Evolutionary conservation across 345 rosid species (phyloP).

Genomic region (Pistacia integerrima): DNA sequence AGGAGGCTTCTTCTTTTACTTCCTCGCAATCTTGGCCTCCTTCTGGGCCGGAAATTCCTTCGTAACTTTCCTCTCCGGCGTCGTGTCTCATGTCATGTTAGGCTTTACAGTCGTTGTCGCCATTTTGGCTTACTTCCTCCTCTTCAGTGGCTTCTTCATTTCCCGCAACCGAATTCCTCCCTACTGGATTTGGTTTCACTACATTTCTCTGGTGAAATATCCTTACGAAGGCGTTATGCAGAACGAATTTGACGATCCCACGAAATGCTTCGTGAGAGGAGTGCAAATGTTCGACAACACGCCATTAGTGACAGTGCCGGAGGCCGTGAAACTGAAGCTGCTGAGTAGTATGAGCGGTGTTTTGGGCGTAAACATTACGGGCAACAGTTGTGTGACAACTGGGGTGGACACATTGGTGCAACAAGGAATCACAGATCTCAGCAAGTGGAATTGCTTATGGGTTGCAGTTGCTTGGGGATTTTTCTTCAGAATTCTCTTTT

Average conservation of each 20-base stretch:
- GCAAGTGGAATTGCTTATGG: conserved; percentile 91
- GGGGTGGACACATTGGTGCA: conserved; percentile 61
- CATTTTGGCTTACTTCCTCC: conserved; percentile 77
- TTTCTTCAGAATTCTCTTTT: conserved; percentile 82
- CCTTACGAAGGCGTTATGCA: conserved; percentile 73
- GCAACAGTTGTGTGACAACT: conserved; percentile 75
- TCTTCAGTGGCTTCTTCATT: conserved; percentile 95
- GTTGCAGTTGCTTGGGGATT: conserved; percentile 90
- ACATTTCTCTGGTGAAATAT: conserved; percentile 80
- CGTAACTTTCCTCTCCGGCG: conserved; percentile 84
- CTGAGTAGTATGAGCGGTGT: conserved; percentile 57
- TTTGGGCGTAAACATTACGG: conserved; percentile 60
- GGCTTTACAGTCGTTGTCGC: conserved; percentile 89
- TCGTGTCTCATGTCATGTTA: conserved; percentile 83
- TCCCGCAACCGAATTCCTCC: conserved; percentile 67
- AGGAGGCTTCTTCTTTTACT: conserved; percentile 83
- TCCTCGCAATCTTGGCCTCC: conserved; percentile 62
- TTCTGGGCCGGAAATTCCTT: conserved; percentile 97
- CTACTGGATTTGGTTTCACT: conserved; percentile 95
- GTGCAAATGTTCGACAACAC: conserved; percentile 82
- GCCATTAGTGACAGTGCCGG: conserved; percentile 55
- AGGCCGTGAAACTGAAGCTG: conserved; percentile 51
- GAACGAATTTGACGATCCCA: conserved; percentile 64
- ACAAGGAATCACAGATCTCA: conserved; percentile 73
- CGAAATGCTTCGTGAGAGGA: conserved; percentile 72